A percentile compares a stretch with the other conserved stretches of the same genome.
Conservation (phyloP, 805 yeast genomes). For the Yarrowia sp. region DNA sequence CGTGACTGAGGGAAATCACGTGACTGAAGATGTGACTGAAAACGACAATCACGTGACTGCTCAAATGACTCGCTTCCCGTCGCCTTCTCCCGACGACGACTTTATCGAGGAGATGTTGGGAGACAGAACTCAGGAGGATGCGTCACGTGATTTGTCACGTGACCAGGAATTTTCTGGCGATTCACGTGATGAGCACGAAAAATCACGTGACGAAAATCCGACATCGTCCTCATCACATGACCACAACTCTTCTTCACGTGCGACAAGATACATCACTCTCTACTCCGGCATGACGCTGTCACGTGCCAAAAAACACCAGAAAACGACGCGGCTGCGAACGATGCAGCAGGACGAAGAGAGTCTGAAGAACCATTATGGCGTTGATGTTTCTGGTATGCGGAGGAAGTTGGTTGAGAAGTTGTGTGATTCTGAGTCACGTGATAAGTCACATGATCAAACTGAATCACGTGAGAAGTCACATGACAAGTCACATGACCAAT, state of each 20-base stretch:
- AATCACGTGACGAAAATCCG: no score
- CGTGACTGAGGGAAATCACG: neutral
- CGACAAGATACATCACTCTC: neutral
- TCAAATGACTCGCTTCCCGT: neutral
- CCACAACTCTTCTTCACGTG: neutral
- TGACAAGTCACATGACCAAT: no score
- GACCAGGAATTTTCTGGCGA: no score
- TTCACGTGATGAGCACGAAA: no score
- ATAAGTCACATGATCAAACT: no score
- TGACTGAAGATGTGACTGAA: neutral
- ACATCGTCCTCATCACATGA: neutral
- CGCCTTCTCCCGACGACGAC: neutral
- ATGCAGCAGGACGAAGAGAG: constrained; percentile 17
- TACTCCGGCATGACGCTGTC: neutral
- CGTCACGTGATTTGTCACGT: neutral
- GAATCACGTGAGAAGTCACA: no score
- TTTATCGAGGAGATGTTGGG: neutral
- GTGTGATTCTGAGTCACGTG: no score
- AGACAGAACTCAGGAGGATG: neutral
- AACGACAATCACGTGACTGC: no score
- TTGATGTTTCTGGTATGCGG: neutral
- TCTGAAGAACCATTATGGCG: constrained; percentile 1
- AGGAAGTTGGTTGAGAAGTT: neutral
- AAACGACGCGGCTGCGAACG: neutral
- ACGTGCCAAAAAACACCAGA: neutral